phyloP scores from a whole-genome alignment of 1,139 yeast species.

The Lizanozyma gosingica region DNA sequence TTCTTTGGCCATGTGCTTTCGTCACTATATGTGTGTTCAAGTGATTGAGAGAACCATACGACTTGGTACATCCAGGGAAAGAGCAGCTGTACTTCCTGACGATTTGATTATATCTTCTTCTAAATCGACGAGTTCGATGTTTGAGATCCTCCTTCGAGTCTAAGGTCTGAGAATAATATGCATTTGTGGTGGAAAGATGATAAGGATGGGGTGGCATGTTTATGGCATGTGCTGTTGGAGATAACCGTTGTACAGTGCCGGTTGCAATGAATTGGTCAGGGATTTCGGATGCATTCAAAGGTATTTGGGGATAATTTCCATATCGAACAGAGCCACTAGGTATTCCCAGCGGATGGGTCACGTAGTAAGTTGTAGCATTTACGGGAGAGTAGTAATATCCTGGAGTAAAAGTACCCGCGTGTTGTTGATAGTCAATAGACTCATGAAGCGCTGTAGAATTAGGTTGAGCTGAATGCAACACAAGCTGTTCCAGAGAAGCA shows the following conservation, averaged over 20 bases:
- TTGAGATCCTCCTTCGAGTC: not conserved
- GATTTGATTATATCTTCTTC: constrained; percentile 65
- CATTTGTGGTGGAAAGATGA: not conserved
- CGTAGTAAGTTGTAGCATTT: not conserved
- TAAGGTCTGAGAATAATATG: not conserved
- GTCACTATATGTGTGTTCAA: constrained; percentile 67
- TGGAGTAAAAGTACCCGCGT: not conserved
- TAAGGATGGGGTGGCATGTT: not conserved
- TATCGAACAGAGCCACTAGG: not conserved
- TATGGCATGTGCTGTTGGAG: not conserved
- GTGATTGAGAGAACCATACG: constrained; percentile 72
- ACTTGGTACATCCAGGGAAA: constrained; percentile 53
- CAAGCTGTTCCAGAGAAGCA: too few relatives aligned
- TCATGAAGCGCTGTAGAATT: not conserved
- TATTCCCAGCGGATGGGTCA: not conserved
- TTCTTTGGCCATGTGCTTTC: constrained; percentile 64
- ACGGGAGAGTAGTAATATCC: not conserved
- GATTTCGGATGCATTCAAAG: too few relatives aligned
- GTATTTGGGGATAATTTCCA: not conserved
- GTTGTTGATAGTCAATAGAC: not conserved
- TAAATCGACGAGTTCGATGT: constrained; percentile 25
- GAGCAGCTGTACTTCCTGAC: constrained; percentile 58
- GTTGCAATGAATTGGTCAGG: too few relatives aligned
- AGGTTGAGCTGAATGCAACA: not conserved
- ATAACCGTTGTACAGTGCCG: too few relatives aligned